These are phyloP conservation scores for Aspergillus viridinutans DNA, from an alignment of 2,329 filamentous ascomycete genomes.

Conservation along the genomic window DNA sequence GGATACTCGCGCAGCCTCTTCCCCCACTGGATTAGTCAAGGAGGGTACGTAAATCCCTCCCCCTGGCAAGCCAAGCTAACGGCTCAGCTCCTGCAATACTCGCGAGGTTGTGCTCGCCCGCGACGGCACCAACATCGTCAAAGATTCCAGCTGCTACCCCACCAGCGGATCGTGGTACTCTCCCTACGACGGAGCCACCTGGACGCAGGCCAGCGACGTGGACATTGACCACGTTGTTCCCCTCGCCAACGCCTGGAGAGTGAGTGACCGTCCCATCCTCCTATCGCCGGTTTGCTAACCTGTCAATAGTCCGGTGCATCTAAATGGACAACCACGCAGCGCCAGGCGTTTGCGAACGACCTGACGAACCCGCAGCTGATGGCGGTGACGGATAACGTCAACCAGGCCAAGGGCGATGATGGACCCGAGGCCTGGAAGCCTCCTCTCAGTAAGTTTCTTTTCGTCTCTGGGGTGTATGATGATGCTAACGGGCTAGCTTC, in stretches of 20 bases:
- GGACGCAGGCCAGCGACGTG: constrained; percentile 64
- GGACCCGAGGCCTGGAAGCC: constrained; percentile 76
- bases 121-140: constrained; percentile 63
- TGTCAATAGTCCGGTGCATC: constrained; percentile 55
- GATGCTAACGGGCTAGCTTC: constrained; percentile 33
- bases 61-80: no score
- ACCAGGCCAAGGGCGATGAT: constrained; percentile 67
- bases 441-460: constrained; percentile 48
- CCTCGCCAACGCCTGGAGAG: constrained; percentile 76
- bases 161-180: constrained; percentile 66
- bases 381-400: constrained; percentile 74
- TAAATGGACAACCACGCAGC: constrained; percentile 64
- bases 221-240: constrained; percentile 85
- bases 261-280: not conserved
- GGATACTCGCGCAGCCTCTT: constrained; percentile 65
- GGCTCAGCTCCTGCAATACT: constrained; percentile 62
- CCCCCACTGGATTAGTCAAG: constrained; percentile 62
- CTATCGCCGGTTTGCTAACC: not conserved
- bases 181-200: constrained; percentile 69
- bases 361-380: constrained; percentile 69
- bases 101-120: constrained; percentile 68
- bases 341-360: constrained; percentile 73
- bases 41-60: constrained; percentile 36
- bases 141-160: constrained; percentile 57
- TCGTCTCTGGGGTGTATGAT: not conserved